Conservation (phyloP, 2,329 filamentous ascomycete species). For the Microcera coccophila region DNA sequence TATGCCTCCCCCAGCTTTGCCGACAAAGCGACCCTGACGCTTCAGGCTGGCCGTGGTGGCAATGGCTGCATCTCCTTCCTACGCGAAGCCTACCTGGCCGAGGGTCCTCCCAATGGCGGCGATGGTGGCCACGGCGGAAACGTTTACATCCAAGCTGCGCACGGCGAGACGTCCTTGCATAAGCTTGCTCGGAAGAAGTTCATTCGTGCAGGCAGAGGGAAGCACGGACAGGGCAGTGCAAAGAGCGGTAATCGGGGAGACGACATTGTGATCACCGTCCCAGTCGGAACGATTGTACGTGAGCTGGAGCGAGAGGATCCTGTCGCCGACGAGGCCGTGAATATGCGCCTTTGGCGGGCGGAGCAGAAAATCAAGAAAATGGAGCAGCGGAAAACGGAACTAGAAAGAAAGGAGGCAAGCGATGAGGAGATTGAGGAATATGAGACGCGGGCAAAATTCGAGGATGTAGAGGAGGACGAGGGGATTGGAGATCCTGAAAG, state of each 20-base stretch:
- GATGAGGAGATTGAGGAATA: slow-evolving; percentile 7
- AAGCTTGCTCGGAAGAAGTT: slow-evolving; percentile 78
- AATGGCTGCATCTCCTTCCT: slow-evolving; percentile 93
- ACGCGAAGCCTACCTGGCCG: slow-evolving; percentile 81
- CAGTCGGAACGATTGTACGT: slow-evolving; percentile 84
- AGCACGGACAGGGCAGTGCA: slow-evolving; percentile 70
- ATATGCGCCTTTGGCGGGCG: slow-evolving; percentile 31
- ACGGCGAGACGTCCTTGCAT: slow-evolving; percentile 87
- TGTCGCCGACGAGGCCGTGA: slow-evolving; percentile 57
- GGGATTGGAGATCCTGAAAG: slow-evolving; percentile 47
- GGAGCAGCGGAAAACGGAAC: slow-evolving; percentile 34
- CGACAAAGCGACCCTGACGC: slow-evolving; percentile 74
- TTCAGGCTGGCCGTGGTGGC: slow-evolving; percentile 78
- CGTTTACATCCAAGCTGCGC: slow-evolving; percentile 89
- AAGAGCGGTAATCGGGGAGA: slow-evolving; percentile 75
- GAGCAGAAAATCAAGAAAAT: slow-evolving; percentile 32
- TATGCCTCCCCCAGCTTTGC: slow-evolving; percentile 80
- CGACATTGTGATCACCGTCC: slow-evolving; percentile 84
- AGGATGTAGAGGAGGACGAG: slow-evolving; percentile 14
- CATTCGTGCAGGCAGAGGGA: slow-evolving; percentile 70
- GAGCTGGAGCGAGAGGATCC: slow-evolving; percentile 80
- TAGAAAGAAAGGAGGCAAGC: slow-evolving; percentile 22
- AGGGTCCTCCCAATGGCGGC: slow-evolving; percentile 90
- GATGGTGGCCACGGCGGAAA: slow-evolving; percentile 90
- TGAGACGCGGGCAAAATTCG: slow-evolving; percentile 12